A percentile compares a stretch with the other conserved stretches of the same genome.
These are phyloP conservation scores for Colletotrichum orbiculare DNA, from an alignment of 2,329 filamentous ascomycete genomes.

Conservation along the genomic window DNA sequence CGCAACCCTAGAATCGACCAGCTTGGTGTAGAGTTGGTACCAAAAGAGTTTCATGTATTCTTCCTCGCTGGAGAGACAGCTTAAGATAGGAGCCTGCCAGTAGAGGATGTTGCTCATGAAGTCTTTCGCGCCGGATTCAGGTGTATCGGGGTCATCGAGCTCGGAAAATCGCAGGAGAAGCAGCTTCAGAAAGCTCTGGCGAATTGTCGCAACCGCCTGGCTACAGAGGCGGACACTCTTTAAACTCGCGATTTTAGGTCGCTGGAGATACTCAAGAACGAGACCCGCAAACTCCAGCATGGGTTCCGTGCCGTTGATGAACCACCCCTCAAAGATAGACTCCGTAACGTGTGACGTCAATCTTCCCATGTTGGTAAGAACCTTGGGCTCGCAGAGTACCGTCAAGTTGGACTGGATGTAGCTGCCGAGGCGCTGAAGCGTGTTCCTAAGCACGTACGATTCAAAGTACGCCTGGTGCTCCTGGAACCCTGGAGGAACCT, in stretches of 20 bases:
- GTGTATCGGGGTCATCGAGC: constrained; percentile 73
- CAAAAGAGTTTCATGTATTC: constrained; percentile 87
- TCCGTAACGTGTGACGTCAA: constrained; percentile 86
- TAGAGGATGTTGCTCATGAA: constrained; percentile 91
- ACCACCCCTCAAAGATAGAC: constrained; percentile 96
- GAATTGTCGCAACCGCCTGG: constrained; percentile 81
- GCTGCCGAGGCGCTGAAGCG: constrained; percentile 76
- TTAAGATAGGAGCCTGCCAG: constrained; percentile 93
- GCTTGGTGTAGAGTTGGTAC: constrained; percentile 91
- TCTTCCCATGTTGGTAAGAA: constrained; percentile 87
- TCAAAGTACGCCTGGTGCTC: constrained; percentile 97
- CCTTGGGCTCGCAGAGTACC: constrained; percentile 80
- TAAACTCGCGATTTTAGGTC: constrained; percentile 80
- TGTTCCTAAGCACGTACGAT: constrained; percentile 84
- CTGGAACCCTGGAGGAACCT: constrained; percentile 90
- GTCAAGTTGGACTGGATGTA: constrained; percentile 78
- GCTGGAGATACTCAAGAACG: constrained; percentile 88
- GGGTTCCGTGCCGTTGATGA: constrained; percentile 85
- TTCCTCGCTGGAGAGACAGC: constrained; percentile 80
- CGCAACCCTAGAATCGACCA: constrained; percentile 75
- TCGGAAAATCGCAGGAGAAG: constrained; percentile 86
- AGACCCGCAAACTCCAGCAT: constrained; percentile 88
- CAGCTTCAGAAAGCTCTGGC: constrained; percentile 80
- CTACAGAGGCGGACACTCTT: constrained; percentile 94
- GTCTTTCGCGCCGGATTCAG: constrained; percentile 71